A percentile compares a stretch with the other conserved stretches of the same genome.
Evolutionary conservation across 2,329 filamentous ascomycete species (phyloP).

Genomic region (Stagonosporopsis vannaccii): DNA sequence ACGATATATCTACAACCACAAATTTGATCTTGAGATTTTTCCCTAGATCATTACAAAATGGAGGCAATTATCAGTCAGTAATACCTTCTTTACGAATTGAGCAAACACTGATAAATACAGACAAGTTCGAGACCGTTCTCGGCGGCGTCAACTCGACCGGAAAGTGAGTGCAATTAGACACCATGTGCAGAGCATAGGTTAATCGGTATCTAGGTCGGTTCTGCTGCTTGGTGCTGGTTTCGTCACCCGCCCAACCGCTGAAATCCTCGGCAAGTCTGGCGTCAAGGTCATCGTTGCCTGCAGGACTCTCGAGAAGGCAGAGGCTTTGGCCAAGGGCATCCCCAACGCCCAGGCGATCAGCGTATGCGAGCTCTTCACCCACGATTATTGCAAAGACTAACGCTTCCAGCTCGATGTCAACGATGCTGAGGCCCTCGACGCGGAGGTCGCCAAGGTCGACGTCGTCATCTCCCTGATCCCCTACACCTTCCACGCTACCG

Average conservation of each 20-base stretch:
- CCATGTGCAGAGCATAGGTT: slow-evolving; percentile 10
- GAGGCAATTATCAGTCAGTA: slow-evolving; percentile 46
- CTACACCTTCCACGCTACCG: slow-evolving; percentile 70
- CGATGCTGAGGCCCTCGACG: slow-evolving; percentile 77
- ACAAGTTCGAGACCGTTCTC: slow-evolving; percentile 44
- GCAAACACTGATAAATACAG: slow-evolving; percentile 30
- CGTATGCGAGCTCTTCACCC: slow-evolving; percentile 24
- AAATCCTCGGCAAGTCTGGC: slow-evolving; percentile 64
- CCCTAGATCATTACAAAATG: slow-evolving; percentile 38
- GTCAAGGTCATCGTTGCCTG: slow-evolving; percentile 73
- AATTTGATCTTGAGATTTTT: slow-evolving; percentile 20
- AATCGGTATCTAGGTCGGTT: slow-evolving; percentile 39
- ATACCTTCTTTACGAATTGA: slow-evolving; percentile 3
- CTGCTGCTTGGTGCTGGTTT: slow-evolving; percentile 51
- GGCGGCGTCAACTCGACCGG: slow-evolving; percentile 33
- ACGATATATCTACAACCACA: slow-evolving; percentile 33
- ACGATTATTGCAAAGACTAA: slow-evolving; percentile 19
- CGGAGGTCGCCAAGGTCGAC: slow-evolving; percentile 79
- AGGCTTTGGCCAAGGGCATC: slow-evolving; percentile 75
- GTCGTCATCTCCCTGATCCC: slow-evolving; percentile 79
- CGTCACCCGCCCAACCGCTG: slow-evolving; percentile 63
- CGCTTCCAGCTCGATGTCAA: slow-evolving; percentile 76
- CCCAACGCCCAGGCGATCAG: slow-evolving; percentile 74
- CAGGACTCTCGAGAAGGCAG: slow-evolving; percentile 77
- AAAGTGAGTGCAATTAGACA: slow-evolving; percentile 41